A percentile compares a stretch with the other conserved stretches of the same genome.
phyloP scores from a whole-genome alignment of 192 early-diverging fungal genomes.

The Allomyces javanicus region DNA sequence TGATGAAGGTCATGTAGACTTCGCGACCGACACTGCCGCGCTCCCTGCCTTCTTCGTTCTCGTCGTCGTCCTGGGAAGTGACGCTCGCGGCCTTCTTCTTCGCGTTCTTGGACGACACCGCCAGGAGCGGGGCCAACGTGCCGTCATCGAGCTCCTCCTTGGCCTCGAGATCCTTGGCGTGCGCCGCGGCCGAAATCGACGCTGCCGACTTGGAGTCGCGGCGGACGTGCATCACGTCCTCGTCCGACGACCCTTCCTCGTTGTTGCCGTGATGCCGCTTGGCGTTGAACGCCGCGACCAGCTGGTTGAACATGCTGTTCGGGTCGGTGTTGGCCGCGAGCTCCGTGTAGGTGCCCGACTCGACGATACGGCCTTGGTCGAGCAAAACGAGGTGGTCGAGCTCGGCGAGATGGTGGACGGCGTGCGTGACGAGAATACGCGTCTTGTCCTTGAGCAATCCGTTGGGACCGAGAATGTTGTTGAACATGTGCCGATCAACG shows the following conservation, averaged over 20 bases:
- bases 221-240: background rate
- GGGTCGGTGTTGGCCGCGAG: constrained; percentile 3
- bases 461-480: constrained; percentile 30
- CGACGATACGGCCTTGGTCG: constrained; percentile 5
- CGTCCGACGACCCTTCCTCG: background rate
- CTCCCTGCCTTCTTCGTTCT: background rate
- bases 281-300: background rate
- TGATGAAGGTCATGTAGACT: background rate
- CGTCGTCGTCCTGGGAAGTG: background rate
- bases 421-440: constrained; percentile 18
- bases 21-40: background rate
- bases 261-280: background rate
- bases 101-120: background rate
- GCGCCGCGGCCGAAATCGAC: background rate
- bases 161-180: background rate
- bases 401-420: constrained; percentile 10
- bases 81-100: too few relatives aligned
- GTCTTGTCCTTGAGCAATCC: constrained; percentile 33
- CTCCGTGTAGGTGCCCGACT: constrained; percentile 10
- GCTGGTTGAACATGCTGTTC: background rate
- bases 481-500: constrained; percentile 35
- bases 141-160: background rate
- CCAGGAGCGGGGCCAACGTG: background rate
- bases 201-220: background rate
- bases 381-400: constrained; percentile 5